Evolutionary conservation across 73 alveolate genomes (phyloP), one percentile per base, ranked within the genome.

Genomic region (Tetrahymena malaccensis): DNA sequence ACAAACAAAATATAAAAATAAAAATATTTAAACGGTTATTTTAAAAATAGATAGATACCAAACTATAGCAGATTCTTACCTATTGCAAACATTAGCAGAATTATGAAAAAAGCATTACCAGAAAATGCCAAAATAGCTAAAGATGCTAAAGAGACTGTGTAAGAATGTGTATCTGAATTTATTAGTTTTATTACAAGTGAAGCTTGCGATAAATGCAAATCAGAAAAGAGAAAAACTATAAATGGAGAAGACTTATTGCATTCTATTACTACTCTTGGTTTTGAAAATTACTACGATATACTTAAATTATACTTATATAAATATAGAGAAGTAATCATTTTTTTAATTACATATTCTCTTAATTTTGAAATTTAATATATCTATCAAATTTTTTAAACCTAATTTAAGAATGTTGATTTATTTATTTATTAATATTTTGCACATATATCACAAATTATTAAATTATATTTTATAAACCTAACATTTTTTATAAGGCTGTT

Each of bases 71-170:
- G 99, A 93, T 97, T 97, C 94, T 97, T 99, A 37, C 99, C 99
- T 12, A 98, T 99, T 16, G 99, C 99, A 3, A 99, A 99, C 95
- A 98, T 99, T 22, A 98, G 99, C 25, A 94, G 99, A 85, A 99
- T 99, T 40, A 99, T 99, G 99, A 99, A 99, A 96, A 96, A 98
- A 89, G 99, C 99, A 35, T 97, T 99, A 57, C 99, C 99, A 25
- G 98, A 97, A 57, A 98, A 99, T 94, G 99, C 99, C 22, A 99
- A 99, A 97, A 98, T 98, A 50, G 98, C 99, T 21, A 99, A 98
- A 94, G 99, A 98, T 83, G 99, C 99, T 21, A 98, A 99, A 96
- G 99, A 99, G 96, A 98, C 99, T 85, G 98, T 99, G 34, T 98
- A 99, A 96, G 99, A 98, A 94, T 99, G 99, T 94, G 99, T 99